Evolutionary conservation across 345 rosid species (phyloP), one percentile per base, ranked within the genome.

Genomic region (Lepidium aucheri): DNA sequence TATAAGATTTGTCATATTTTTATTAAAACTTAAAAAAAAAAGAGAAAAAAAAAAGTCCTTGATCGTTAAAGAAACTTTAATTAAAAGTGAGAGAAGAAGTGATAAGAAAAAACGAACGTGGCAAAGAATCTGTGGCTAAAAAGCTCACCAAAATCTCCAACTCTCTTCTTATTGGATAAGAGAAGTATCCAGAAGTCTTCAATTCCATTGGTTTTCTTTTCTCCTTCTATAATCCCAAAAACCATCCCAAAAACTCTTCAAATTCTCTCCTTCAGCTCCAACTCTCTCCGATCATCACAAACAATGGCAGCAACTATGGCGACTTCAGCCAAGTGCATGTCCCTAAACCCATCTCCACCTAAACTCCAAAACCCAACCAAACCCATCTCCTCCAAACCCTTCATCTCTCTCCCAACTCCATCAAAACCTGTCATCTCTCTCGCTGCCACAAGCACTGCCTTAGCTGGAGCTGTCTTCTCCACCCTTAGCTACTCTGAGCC

Each of bases 381-480:
- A 54, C 67, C 83, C 38, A 18, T 51, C 44, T 52, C 53, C 44
- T 18, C 73, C 20, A 71, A 73, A 54, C 67, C 56, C 0, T 12
- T 68, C 40, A n/a, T 52, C 78, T 8, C 65, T 58, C 52, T 66
- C 63, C 63, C 74, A 35, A 72, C 14, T 15, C 65, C 43, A 60
- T 51, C 73, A 7, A 74, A 74, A 67, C 58, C 73, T 2, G 30
- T 66, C 44, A 56, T 35, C 15, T 32, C 78, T 9, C 66, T 70
- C 57, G 41, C 68, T 56, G 70, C 82, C 8, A 53, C 83, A 0
- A 76, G 81, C 44, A 46, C 86, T 0, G 82, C 97, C 46, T 69
- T 90, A 16, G 97, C 97, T 0, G 97, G 95, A 30, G 95, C 89
- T 17, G 74, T 93, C 55, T 93, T 93, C 81, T 80, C 99, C 0